Conservation (phyloP, 139 green algal species). For the Zygnema cylindricum region DNA sequence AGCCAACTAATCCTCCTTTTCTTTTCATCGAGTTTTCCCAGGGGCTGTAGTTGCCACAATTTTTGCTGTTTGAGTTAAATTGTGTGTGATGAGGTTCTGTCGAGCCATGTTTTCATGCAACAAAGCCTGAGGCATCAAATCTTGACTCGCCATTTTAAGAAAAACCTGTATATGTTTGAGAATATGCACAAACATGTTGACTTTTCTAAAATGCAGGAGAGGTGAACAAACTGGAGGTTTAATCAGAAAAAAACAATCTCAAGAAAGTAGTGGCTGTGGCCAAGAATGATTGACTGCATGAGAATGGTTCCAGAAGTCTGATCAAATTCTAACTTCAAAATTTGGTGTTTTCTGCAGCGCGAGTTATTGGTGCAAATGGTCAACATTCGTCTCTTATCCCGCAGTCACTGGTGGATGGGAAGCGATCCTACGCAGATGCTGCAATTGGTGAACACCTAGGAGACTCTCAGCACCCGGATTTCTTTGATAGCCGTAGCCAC, state of each 20-base stretch:
- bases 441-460: neutral
- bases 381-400: no score
- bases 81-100: neutral
- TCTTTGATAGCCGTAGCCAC: neutral
- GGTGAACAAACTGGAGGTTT: no score
- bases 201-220: slow-evolving; percentile 2
- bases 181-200: neutral
- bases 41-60: neutral
- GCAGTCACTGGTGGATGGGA: neutral
- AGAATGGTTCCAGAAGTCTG: no score
- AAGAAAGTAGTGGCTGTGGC: no score
- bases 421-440: neutral
- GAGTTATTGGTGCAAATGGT: no score
- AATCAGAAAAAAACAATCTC: no score
- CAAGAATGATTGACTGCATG: no score
- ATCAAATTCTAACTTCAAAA: no score
- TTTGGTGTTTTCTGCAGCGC: no score
- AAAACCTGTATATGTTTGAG: neutral
- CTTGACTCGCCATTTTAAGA: neutral
- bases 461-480: neutral
- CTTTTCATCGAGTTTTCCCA: neutral
- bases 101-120: neutral
- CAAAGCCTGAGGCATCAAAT: neutral
- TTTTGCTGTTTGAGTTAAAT: neutral
- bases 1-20: neutral